Evolutionary conservation across 441 rosid species (phyloP), one percentile per base, ranked within the genome.

Genomic region (Isatis lusitanica): DNA sequence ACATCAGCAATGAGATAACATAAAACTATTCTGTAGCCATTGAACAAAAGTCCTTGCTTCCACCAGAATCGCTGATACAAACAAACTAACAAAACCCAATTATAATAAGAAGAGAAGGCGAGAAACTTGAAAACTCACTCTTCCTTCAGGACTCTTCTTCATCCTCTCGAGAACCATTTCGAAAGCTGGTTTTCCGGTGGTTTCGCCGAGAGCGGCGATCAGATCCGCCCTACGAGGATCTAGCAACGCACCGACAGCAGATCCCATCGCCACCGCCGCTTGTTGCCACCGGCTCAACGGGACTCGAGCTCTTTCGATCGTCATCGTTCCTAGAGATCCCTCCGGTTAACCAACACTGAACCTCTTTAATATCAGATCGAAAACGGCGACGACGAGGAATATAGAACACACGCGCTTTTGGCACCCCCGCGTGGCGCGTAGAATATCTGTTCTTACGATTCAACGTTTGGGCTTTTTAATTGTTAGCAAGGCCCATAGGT

Each of bases 221-320:
- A 92, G 83, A 87, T 92, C 98, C 2, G 93, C 98, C 70, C 98
- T 83, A 50, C 93, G 84, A 17, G 98, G 97, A 67, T 92, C 85
- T 0, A 90, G 68, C 71, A 94, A 77, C 18, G 97, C 96, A 52
- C 97, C 96, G 48, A 91, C 73, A 0, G 96, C 98, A 21, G 98
- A 94, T 63, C 97, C 97, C 63, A 87, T 71, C 7, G 94, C 96
- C 62, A 94, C 97, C 0, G 93, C 98, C 7, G 92, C 96, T 83
- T 84, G 95, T 75, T 94, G 97, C 98, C 98, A 94, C 39, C 85
- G 63, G 17, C 85, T 86, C n/a, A 94, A 83, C 74, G 39, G 81
- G 15, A 87, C 56, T 4, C 86, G 83, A 60, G 82, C 93, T 55
- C 90, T 86, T 75, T 72, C 84, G 24, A 83, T 74, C 83, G 56